phyloP scores from a whole-genome alignment of 2,329 filamentous ascomycete species.

The Exserohilum rostratum region DNA sequence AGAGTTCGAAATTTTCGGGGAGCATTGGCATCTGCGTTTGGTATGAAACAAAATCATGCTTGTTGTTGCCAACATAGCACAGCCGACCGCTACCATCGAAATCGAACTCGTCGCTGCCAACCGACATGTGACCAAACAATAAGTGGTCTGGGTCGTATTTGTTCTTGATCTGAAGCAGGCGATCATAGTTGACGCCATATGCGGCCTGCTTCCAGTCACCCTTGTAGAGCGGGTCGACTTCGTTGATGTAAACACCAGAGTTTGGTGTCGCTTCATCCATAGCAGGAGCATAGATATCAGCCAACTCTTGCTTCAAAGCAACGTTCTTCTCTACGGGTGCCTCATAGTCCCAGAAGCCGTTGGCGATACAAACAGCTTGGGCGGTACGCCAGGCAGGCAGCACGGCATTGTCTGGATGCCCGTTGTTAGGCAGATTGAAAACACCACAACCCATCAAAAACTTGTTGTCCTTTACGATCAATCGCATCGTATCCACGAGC shows the following conservation, averaged over 20 bases:
- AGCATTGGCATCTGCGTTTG: too few species aligned
- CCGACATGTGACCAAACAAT: slow-evolving; percentile 15
- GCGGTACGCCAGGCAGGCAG: slow-evolving; percentile 8
- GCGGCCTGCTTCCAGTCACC: not conserved
- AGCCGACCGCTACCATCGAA: not conserved
- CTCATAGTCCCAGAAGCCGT: too few species aligned
- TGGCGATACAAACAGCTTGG: slow-evolving; percentile 1
- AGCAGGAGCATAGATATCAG: not conserved
- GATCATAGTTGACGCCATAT: slow-evolving; percentile 8
- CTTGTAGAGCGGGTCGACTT: slow-evolving; percentile 9
- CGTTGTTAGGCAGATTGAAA: not conserved
- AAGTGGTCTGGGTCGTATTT: slow-evolving; percentile 20
- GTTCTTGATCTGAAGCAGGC: slow-evolving; percentile 6
- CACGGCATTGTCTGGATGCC: slow-evolving; percentile 2
- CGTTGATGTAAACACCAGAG: slow-evolving; percentile 12
- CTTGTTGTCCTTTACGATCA: not conserved
- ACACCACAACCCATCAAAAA: not conserved
- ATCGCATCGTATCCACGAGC: not conserved
- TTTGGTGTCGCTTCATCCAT: slow-evolving; percentile 4
- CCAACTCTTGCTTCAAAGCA: too few species aligned
- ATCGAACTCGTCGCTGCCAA: slow-evolving; percentile 16
- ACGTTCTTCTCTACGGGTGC: too few species aligned
- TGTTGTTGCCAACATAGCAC: not conserved
- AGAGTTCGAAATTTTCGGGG: too few species aligned
- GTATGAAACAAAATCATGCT: too few species aligned